Percentiles rank a stretch among this genome's conserved stretches.
Evolutionary conservation across 768 basidiomycete species (phyloP).

Genomic region (Auriculariales sp.): DNA sequence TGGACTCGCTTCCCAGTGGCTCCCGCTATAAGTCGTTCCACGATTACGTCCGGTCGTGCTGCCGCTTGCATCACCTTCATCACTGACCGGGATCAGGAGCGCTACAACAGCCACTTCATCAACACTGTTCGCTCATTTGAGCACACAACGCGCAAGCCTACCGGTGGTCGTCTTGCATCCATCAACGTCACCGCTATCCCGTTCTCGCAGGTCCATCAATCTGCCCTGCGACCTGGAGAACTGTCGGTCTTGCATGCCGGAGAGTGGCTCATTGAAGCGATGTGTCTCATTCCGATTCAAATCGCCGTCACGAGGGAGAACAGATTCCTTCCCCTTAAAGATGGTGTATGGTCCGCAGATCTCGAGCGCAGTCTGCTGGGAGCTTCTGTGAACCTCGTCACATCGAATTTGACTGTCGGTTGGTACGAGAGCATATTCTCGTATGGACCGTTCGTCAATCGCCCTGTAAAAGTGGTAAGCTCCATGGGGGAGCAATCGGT

Average conservation of each 20-base stretch:
- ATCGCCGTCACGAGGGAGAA: conserved; percentile 46
- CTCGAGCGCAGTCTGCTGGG: conserved; percentile 40
- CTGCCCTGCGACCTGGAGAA: conserved; percentile 14
- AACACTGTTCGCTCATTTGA: conserved; percentile 34
- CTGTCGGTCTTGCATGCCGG: conserved; percentile 31
- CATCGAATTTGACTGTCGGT: conserved; percentile 19
- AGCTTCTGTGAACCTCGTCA: conserved; percentile 42
- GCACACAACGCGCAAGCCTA: conserved; percentile 35
- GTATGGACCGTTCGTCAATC: conserved; percentile 32
- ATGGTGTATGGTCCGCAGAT: conserved; percentile 35
- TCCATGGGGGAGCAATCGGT: conserved; percentile 61
- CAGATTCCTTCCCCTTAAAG: conserved; percentile 40
- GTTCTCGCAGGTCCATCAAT: background rate
- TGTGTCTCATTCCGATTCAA: conserved; percentile 53
- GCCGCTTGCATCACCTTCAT: conserved; percentile 27
- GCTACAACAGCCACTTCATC: conserved; percentile 27
- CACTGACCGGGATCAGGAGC: conserved; percentile 20
- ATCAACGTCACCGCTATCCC: conserved; percentile 15
- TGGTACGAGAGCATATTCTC: conserved; percentile 50
- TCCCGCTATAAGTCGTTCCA: conserved; percentile 33
- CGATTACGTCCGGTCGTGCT: conserved; percentile 10
- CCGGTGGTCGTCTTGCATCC: conserved; percentile 25
- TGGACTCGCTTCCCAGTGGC: conserved; percentile 49
- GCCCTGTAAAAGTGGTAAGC: conserved; percentile 52
- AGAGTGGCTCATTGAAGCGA: conserved; percentile 46